Conservation (phyloP, 179 eudicot genomes). For the Patellifolia procumbens region DNA sequence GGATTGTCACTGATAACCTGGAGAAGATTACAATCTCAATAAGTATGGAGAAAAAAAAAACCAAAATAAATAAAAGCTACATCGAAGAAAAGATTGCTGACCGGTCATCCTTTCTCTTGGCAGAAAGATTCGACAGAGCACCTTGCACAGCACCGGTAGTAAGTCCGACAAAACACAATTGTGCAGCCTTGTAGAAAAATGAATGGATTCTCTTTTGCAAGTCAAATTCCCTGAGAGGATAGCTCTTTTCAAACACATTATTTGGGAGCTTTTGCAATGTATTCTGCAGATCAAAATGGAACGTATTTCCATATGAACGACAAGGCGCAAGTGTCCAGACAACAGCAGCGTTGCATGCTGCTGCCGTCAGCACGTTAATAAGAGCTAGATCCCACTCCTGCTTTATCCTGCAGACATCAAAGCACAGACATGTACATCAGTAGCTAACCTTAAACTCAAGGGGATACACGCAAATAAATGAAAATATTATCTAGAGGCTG, state of each 20-base stretch:
- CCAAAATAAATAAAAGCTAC: not conserved
- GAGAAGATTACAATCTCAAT: constrained; percentile 15
- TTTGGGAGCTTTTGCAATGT: constrained; percentile 95
- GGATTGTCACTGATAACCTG: constrained; percentile 83
- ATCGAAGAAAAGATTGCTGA: constrained; percentile 22
- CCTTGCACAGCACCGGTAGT: constrained; percentile 90
- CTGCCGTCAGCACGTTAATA: constrained; percentile 78
- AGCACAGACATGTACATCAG: not conserved
- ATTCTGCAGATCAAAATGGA: constrained; percentile 81
- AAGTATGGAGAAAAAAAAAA: not conserved
- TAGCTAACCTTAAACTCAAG: not conserved
- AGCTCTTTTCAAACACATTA: constrained; percentile 86
- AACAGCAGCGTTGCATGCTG: constrained; percentile 91
- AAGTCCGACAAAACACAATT: constrained; percentile 80
- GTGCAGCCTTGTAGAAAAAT: constrained; percentile 87
- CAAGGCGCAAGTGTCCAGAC: constrained; percentile 99
- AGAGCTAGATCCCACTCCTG: constrained; percentile 98
- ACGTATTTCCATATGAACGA: constrained; percentile 93
- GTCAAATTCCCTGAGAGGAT: constrained; percentile 85
- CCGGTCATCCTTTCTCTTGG: constrained; percentile 85
- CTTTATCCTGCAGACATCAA: constrained; percentile 60
- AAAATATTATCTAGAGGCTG: not conserved
- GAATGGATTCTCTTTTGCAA: constrained; percentile 86
- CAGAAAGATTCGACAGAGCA: constrained; percentile 61
- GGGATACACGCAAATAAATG: not conserved